Base-by-base conservation (phyloP, 2,329 filamentous ascomycete species). In the Aspergillus cejpii region DNA sequence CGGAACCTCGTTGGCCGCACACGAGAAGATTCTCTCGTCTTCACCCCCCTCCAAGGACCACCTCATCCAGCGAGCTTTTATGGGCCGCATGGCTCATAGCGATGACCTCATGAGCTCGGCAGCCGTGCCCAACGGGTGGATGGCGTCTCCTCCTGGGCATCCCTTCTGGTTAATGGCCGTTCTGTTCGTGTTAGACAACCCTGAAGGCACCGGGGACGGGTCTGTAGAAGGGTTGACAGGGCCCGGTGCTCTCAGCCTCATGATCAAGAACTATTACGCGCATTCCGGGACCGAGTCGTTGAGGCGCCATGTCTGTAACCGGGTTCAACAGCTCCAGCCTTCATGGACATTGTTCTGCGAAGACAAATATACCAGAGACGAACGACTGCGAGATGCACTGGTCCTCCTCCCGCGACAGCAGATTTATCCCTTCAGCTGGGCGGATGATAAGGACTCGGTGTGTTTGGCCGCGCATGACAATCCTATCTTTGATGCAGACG, bases 71-170 rank as follows among this genome's bases (percentile, higher is more conserved):
- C 43, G 53, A 3, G 53, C 51, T 2, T 55, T 55, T 26, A 29
- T 55, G 36, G 53, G 53, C 6, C 51, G 51, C 7, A 55, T 55
- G 53, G 41, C 47, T 12, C 53, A 45, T 34, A 47, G 37, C 5
- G 38, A 37, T 2, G 53, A 53, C 19, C 24, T 53, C 1, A 42
- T 49, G 14, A 44, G 45, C 3, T 40, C 47, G 14, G 53, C 49
- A 19, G 53, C 53, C 15, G 45, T 55, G 11, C 53, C 53, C 1
- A 55, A 55, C 39, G 53, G 53, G 10, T 55, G 53, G 53, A 55
- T 55, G 53, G 53, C 53, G 5, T 55, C 53, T 0, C 49, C 53
- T 0, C 49, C 53, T 0, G 53, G 53, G n/a, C 53, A 55, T 15
- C 53, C 53, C 1, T 55, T 54, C 39, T 55, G 51, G 51, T 49